These are phyloP conservation scores for Neurospora tetrasperma DNA, from an alignment of 495 filamentous ascomycete genomes.

Conservation along the genomic window DNA sequence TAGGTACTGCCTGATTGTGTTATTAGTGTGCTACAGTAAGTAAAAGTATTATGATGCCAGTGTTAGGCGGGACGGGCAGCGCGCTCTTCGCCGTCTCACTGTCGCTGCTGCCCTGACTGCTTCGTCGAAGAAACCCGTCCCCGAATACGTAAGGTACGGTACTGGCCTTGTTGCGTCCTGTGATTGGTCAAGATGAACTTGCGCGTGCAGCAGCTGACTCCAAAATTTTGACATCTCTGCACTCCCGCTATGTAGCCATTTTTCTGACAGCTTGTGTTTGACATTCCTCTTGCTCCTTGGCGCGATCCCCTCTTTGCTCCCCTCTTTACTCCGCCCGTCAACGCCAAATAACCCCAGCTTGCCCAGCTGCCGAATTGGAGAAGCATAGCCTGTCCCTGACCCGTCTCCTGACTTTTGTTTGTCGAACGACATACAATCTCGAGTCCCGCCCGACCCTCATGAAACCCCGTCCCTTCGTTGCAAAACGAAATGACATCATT, in stretches of 20 bases:
- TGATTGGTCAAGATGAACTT: neutral
- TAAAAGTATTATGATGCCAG: neutral
- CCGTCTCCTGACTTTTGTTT: neutral
- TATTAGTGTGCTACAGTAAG: no score
- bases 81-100: no score
- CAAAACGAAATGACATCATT: neutral
- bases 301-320: neutral
- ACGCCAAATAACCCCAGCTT: neutral
- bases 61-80: neutral
- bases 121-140: neutral
- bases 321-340: neutral
- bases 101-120: neutral
- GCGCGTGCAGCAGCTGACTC: neutral
- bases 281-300: neutral
- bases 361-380: neutral
- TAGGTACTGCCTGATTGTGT: no score
- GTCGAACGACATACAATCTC: neutral
- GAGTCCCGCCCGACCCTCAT: neutral
- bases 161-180: neutral
- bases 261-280: neutral
- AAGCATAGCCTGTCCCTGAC: neutral
- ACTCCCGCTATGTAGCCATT: neutral
- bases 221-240: neutral
- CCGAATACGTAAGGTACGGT: neutral
- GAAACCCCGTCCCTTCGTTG: neutral